Conservation (phyloP, 2,329 filamentous ascomycete species). For the Colletotrichum tanaceti region DNA sequence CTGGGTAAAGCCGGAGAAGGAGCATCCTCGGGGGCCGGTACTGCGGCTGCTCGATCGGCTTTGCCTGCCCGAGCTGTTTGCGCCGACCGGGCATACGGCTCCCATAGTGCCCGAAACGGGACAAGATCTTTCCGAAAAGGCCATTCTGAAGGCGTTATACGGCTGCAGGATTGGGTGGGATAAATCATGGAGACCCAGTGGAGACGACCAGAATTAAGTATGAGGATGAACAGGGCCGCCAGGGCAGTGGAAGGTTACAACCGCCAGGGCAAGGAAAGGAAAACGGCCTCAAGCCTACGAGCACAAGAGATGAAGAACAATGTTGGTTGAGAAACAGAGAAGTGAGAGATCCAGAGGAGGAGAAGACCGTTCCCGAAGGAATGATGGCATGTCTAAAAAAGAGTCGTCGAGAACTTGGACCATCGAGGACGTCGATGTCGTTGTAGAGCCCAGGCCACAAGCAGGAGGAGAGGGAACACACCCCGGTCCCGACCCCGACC, state of each 20-base stretch:
- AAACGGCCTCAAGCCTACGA: slow-evolving; percentile 18
- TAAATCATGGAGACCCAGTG: background rate
- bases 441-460: slow-evolving; percentile 17
- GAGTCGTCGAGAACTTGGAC: background rate
- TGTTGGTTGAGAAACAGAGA: slow-evolving; percentile 6
- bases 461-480: slow-evolving; percentile 1
- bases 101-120: slow-evolving; percentile 47
- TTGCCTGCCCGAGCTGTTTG: slow-evolving; percentile 30
- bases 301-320: background rate
- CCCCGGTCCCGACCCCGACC: no score
- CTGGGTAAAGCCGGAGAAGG: slow-evolving; percentile 48
- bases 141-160: slow-evolving; percentile 31
- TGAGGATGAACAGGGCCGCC: slow-evolving; percentile 23
- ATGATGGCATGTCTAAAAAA: slow-evolving; percentile 21
- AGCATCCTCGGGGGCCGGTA: slow-evolving; percentile 49
- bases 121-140: slow-evolving; percentile 47
- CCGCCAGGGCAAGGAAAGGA: slow-evolving; percentile 30
- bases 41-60: slow-evolving; percentile 37
- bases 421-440: background rate
- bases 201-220: background rate
- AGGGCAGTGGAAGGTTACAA: slow-evolving; percentile 19
- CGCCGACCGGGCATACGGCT: slow-evolving; percentile 44
- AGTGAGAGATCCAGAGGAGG: no score
- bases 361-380: slow-evolving; percentile 5
- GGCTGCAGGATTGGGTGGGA: background rate